Evolutionary conservation across 306 rosid genomes (phyloP), one percentile per base, ranked within the genome.

Genomic region (Gastrolobium bilobum): DNA sequence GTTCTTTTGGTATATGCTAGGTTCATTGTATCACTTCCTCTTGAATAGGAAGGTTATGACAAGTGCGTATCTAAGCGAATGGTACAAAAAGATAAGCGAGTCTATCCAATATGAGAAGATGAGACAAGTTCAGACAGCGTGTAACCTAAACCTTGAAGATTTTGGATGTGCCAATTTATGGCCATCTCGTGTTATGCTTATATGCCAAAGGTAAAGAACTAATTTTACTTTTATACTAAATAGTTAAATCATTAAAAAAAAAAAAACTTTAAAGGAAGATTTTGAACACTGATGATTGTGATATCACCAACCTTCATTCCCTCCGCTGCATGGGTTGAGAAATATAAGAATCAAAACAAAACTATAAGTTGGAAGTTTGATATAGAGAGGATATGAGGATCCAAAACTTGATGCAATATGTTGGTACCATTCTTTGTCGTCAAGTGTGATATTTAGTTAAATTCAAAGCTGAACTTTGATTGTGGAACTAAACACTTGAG

Each of bases 11-110:
- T 26, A 39, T 26, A 40, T 20, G 26, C 7, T 35, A 57, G 69
- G 68, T 58, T 74, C 79, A 48, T 59, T 74, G 79, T 58, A 74
- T 31, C 58, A 30, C 58, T 73, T 29, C 59, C 8, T 26, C 29
- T 44, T 33, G 9, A 26, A 57, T 57, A 11, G 67, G 42, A 56
- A 40, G 54, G 39, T 5, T 39, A 39, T 54, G 65, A 34, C 10
- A 7, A 69, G 5, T 57, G 30, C 30, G 7, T 48, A 68, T 44
- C 34, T 14, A 34, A 34, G 48, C 57, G 10, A 52, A 71, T 35
- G 50, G 15, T 53, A 53, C 51, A 71, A 71, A 71, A 71, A 10
- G 63, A 52, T 52, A 71, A 52, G 29, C 11, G 4, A 71, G 11
- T 51, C 29, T 53, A 51, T 34, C 43, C 50, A n/a, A 50, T 6